A percentile compares a stretch with the other conserved stretches of the same genome.
These are phyloP conservation scores for Metschnikowia santaceciliae DNA, from an alignment of 805 yeast species.

Conservation along the genomic window DNA sequence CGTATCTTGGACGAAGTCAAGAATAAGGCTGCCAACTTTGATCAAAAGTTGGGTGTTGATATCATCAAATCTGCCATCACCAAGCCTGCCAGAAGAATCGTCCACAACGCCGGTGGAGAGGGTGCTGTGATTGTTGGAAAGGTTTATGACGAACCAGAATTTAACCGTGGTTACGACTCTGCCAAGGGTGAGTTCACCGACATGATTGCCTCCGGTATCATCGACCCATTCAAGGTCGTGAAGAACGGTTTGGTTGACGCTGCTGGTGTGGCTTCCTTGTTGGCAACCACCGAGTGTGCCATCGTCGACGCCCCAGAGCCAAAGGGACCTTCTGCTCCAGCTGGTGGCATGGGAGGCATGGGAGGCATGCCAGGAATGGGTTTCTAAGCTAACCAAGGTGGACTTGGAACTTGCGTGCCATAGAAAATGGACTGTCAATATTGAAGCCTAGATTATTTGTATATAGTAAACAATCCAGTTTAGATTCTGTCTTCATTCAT, in stretches of 20 bases:
- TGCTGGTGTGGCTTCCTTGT: conserved; percentile 92
- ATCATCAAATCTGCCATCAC: conserved; percentile 90
- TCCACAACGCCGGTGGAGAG: conserved; percentile 96
- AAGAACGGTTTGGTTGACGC: conserved; percentile 95
- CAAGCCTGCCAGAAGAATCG: conserved; percentile 92
- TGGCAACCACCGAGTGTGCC: conserved; percentile 98
- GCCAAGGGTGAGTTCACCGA: conserved; percentile 91
- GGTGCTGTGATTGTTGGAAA: conserved; percentile 96
- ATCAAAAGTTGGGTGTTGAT: conserved; percentile 93
- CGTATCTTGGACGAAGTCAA: conserved; percentile 64
- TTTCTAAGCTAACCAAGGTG: conserved; percentile 17
- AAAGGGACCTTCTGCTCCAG: conserved; percentile 45
- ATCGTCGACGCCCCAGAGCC: conserved; percentile 94
- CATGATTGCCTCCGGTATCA: conserved; percentile 95
- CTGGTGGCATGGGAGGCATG: conserved; percentile 46
- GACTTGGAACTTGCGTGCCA: background rate
- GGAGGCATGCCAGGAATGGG: conserved; percentile 30
- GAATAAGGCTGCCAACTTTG: conserved; percentile 73
- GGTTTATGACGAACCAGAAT: conserved; percentile 62
- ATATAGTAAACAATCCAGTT: conserved; percentile 7
- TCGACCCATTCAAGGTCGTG: conserved; percentile 97
- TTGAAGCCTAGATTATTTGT: conserved; percentile 2
- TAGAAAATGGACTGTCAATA: background rate
- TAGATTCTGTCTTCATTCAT: background rate
- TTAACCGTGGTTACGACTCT: conserved; percentile 88